Base-by-base conservation (phyloP, 1,284 basidiomycete genomes). In the Agroathelia rolfsii region DNA sequence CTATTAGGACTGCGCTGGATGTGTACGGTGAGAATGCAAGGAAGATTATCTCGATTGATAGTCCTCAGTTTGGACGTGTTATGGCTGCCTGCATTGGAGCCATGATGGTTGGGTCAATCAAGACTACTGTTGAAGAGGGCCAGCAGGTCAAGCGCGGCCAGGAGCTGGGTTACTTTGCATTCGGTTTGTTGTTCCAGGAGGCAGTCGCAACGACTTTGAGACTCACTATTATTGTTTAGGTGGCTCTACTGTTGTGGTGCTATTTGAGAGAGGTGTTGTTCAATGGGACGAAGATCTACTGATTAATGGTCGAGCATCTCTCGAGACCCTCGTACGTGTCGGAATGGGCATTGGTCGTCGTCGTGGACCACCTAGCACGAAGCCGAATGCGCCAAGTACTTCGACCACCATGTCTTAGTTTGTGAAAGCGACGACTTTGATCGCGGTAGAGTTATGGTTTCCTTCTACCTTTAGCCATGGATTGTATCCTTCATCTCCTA, bases 11-110 rank as follows among this genome's bases (percentile, higher is more conserved):
- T 1, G 66, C 77, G 3, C 61, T 97, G 15, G 93, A 97, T 46
- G 88, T 97, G 3, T 97, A 93, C 44, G 90, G 90, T 16, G 93
- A 96, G 57, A 98, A 97, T 46, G 82, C 69, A 3, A 67, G 92
- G 20, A 88, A 88, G 64, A 77, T 95, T 28, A 82, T 93, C 1
- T 83, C 85, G 1, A 90, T 94, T 34, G 77, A 93, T 41, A 88
- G 76, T 40, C 75, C 78, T 0, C 72, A 80, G 34, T 94, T 94
- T 50, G 90, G 92, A 2, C 70, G 78, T 1, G 86, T 94, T 19
- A 86, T 92, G 76, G 79, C 77, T 2, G 85, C 92, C 6, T 93
- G 85, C 50, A 66, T 93, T 5, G 88, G 87, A 10, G 88, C 88
- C 2, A 92, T 93, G 88, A 92, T 92, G 88, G 89, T 93, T 3